Base-by-base conservation (phyloP, 1,284 basidiomycete genomes). In the Ustilago lituana region DNA sequence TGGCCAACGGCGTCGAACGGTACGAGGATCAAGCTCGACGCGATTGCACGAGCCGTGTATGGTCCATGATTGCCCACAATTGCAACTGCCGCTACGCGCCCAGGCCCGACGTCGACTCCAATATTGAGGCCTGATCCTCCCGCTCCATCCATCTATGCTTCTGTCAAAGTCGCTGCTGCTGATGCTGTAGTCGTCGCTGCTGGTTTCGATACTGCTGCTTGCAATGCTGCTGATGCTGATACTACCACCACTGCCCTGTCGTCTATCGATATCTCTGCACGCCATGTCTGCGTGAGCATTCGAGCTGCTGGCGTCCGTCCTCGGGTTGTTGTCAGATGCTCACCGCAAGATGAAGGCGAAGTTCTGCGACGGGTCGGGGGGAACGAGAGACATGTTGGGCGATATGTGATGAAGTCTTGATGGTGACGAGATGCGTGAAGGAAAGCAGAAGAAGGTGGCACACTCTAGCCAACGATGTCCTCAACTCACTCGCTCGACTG, bases 291-390 rank as follows among this genome's bases (percentile, higher is more conserved):
- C 41, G 51, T 59, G 50, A 50, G 59, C 58, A 57, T 57, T 47
- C 41, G 20, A 37, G 29, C 31, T 54, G 45, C 51, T 53, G 22
- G 46, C 12, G 2, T 20, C 10, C 26, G 20, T n/a, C 33, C 36
- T 24, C 29, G 29, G 20, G 22, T n/a, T 47, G 40, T 23, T 32
- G 41, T 47, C 37, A 47, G 52, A 65, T 68, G 65, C 70, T 73
- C 54, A 78, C 76, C 77, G 80, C 73, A 81, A 67, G 62, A 81
- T 81, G 77, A 80, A 80, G 56, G 78, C 77, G 62, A 81, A 81
- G 68, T 80, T 74, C 74, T 79, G 77, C 65, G 80, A 81, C 53
- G 79, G 78, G 76, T 81, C 80, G 51, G 79, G 78, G 58, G 75
- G 70, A 46, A 75, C 75, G 65, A 77, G 75, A 73, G 75, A 77